Evolutionary conservation across 2,329 filamentous ascomycete genomes (phyloP), one percentile per base, ranked within the genome.

Genomic region (Corinectria fuckeliana): DNA sequence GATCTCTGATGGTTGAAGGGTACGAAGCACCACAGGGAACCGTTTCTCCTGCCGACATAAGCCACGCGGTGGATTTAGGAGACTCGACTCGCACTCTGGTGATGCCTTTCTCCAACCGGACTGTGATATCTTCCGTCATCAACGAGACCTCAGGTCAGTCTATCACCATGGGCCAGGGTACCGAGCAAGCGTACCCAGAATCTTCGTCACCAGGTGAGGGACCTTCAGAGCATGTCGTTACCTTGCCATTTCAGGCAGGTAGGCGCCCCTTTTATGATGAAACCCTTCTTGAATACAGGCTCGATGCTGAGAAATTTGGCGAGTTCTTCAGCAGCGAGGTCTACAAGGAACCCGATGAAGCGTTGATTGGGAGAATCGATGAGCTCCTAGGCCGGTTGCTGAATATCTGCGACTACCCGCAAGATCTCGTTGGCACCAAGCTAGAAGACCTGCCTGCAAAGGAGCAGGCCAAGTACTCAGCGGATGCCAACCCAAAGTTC

Each of bases 401-500:
- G 39, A 81, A 84, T 53, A 73, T 87, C 18, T 87, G 85, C 67
- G 85, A 88, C 66, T 80, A 85, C 36, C 85, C 85, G 4, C 80
- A 81, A 4, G 81, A 84, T 32, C 72, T 81, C 36, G 74, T 82
- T 21, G 80, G 80, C n/a, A 75, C 82, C 7, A 69, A 73, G 2
- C 68, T 79, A 11, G 74, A 75, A 21, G 63, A 66, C 3, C 60
- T 85, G 55, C 71, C 77, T 2, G 67, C 78, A 7, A 68, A 72
- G 4, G 77, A 81, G 20, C 75, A 79, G 52, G 80, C 81, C 64
- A 87, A 81, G 67, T 84, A 86, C 63, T 80, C 81, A 2, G 78
- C 81, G 55, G 81, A 81, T 51, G 81, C 84, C 9, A 88, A 86
- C 70, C 76, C 83, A 54, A 89, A 89, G 64, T 86, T 84, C 64